These are phyloP conservation scores for Alternaria alternata DNA, from an alignment of 2,329 filamentous ascomycete genomes.

Conservation along the genomic window DNA sequence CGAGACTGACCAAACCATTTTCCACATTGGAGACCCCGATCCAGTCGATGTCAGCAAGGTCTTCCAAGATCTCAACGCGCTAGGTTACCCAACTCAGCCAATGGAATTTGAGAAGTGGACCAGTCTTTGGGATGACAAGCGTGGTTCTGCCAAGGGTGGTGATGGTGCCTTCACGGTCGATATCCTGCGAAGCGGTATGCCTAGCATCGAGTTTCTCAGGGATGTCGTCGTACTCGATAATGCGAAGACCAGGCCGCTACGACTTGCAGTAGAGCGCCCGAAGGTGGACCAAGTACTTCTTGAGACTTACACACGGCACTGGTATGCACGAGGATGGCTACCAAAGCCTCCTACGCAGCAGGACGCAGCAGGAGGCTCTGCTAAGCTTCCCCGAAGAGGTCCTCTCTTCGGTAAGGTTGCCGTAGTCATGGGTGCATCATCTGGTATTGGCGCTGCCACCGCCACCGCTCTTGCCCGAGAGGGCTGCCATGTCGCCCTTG, in stretches of 20 bases:
- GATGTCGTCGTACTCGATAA: slow-evolving; percentile 79
- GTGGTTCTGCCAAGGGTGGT: slow-evolving; percentile 69
- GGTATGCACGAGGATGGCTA: slow-evolving; percentile 82
- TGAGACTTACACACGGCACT: slow-evolving; percentile 80
- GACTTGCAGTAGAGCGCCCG: slow-evolving; percentile 67
- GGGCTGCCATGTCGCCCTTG: slow-evolving; percentile 76
- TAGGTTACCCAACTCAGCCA: slow-evolving; percentile 74
- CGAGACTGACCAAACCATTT: slow-evolving; percentile 69
- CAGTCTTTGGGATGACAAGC: slow-evolving; percentile 73
- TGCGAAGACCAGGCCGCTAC: slow-evolving; percentile 69
- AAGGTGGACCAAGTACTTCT: slow-evolving; percentile 75
- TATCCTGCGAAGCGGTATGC: slow-evolving; percentile 83
- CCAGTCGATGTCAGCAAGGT: slow-evolving; percentile 72
- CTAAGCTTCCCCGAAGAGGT: slow-evolving; percentile 59
- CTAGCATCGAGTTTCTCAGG: slow-evolving; percentile 73
- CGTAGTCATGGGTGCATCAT: slow-evolving; percentile 80
- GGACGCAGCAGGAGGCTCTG: slow-evolving; percentile 55
- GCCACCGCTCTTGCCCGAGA: slow-evolving; percentile 72
- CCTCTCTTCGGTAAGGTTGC: slow-evolving; percentile 74
- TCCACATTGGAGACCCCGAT: slow-evolving; percentile 77
- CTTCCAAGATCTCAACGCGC: slow-evolving; percentile 69
- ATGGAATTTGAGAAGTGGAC: slow-evolving; percentile 79
- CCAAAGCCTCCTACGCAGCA: slow-evolving; percentile 66
- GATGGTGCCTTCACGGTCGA: slow-evolving; percentile 79
- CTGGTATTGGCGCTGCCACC: slow-evolving; percentile 79